Conservation (phyloP, 768 basidiomycete genomes). For the Roridomyces roridus region DNA sequence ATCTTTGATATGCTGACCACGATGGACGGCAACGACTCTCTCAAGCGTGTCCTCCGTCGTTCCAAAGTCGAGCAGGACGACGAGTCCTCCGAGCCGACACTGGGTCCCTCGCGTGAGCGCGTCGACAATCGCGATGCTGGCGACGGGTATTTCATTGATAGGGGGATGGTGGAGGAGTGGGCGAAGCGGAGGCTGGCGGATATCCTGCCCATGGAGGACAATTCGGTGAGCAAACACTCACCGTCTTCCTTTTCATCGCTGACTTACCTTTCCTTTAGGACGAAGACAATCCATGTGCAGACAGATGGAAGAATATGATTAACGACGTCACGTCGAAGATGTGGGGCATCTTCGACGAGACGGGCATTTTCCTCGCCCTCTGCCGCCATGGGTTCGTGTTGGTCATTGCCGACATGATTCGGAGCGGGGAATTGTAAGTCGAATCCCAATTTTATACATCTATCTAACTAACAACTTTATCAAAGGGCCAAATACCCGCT, state of each 20-base stretch:
- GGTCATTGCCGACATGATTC: conserved; percentile 39
- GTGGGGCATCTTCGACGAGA: conserved; percentile 44
- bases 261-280: no score
- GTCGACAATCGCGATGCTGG: background rate
- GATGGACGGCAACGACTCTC: conserved; percentile 41
- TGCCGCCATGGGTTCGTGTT: conserved; percentile 44
- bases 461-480: background rate
- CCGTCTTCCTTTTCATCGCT: background rate
- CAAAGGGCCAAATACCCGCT: conserved; percentile 20
- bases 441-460: no score
- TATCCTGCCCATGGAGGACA: background rate
- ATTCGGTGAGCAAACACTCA: background rate
- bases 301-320: conserved; percentile 10
- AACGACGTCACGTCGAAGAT: conserved; percentile 28
- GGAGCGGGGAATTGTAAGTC: conserved; percentile 44
- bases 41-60: conserved; percentile 31
- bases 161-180: conserved; percentile 4
- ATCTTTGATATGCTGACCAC: conserved; percentile 29
- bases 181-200: conserved; percentile 6
- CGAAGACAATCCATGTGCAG: conserved; percentile 13
- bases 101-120: conserved; percentile 26
- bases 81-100: conserved; percentile 28
- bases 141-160: background rate
- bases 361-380: conserved; percentile 42
- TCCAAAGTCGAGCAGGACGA: conserved; percentile 10